A percentile compares a stretch with the other conserved stretches of the same genome.
Evolutionary conservation across 2,329 filamentous ascomycete genomes (phyloP).

Genomic region (Alternaria dauci): DNA sequence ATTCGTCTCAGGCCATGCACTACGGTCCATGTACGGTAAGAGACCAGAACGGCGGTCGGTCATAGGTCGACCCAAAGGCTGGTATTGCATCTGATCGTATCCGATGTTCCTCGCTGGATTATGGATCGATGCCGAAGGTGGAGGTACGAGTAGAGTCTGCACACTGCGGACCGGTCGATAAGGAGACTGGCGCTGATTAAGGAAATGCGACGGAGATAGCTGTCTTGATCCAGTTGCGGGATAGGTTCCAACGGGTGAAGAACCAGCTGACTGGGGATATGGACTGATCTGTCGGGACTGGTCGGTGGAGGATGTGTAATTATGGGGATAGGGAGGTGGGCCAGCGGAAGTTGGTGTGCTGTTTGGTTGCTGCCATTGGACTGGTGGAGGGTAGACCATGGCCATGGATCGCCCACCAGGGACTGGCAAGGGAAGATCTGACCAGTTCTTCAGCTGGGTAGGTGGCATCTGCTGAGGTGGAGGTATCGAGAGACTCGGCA

Average conservation of each 20-base stretch:
- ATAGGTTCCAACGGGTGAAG: slow-evolving; percentile 76
- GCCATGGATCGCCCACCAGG: slow-evolving; percentile 77
- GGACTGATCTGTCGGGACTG: slow-evolving; percentile 62
- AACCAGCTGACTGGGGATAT: slow-evolving; percentile 62
- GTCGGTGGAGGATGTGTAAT: slow-evolving; percentile 43
- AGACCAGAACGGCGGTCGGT: slow-evolving; percentile 56
- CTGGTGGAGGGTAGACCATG: slow-evolving; percentile 72
- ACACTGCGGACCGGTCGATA: slow-evolving; percentile 91
- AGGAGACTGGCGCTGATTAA: slow-evolving; percentile 87
- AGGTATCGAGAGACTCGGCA: slow-evolving; percentile 75
- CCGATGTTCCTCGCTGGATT: slow-evolving; percentile 55
- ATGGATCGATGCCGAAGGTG: slow-evolving; percentile 80
- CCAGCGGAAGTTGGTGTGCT: slow-evolving; percentile 45
- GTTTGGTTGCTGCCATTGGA: slow-evolving; percentile 60
- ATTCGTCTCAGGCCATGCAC: slow-evolving; percentile 49
- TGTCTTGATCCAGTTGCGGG: slow-evolving; percentile 71
- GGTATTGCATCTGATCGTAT: slow-evolving; percentile 61
- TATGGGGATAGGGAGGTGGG: slow-evolving; percentile 37
- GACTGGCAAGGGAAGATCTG: slow-evolving; percentile 54
- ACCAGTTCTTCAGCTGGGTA: slow-evolving; percentile 51
- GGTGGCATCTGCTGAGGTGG: slow-evolving; percentile 53
- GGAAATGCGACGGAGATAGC: slow-evolving; percentile 85
- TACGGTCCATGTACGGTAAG: slow-evolving; percentile 55
- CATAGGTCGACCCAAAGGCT: slow-evolving; percentile 57
- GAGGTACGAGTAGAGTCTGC: slow-evolving; percentile 88